Conservation (phyloP, 1,284 basidiomycete genomes). For the Cryptococcus sp. region DNA sequence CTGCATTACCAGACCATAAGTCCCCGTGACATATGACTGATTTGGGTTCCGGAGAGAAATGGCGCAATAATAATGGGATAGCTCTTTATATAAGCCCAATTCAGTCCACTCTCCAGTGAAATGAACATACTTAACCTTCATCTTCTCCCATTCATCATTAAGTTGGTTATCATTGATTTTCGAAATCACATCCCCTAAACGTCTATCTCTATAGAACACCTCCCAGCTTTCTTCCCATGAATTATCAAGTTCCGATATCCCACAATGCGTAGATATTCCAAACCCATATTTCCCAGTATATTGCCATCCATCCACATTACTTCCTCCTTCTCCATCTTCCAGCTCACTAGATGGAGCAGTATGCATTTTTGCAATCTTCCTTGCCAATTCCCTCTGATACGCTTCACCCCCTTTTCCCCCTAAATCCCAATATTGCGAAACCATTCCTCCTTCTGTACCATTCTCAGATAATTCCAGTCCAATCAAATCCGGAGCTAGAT, state of each 20-base stretch:
- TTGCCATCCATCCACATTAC: not conserved
- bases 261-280: constrained; percentile 71
- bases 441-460: constrained; percentile 52
- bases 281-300: constrained; percentile 63
- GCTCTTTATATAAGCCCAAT: constrained; percentile 53
- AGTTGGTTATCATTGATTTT: constrained; percentile 53
- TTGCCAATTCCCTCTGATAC: constrained; percentile 49
- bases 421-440: constrained; percentile 68
- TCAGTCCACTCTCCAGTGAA: not conserved
- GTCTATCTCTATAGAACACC: constrained; percentile 59
- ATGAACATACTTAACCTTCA: constrained; percentile 58
- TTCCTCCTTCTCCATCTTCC: constrained; percentile 4
- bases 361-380: constrained; percentile 57
- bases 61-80: constrained; percentile 66
- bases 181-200: constrained; percentile 57
- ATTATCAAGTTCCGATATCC: constrained; percentile 68
- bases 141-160: constrained; percentile 55
- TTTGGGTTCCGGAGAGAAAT: constrained; percentile 54
- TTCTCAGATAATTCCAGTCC: constrained; percentile 51
- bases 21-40: constrained; percentile 82
- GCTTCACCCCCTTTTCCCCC: constrained; percentile 53
- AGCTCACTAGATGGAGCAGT: constrained; percentile 50
- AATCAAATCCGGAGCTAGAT: constrained; percentile 62
- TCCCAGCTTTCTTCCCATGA: constrained; percentile 70
- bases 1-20: constrained; percentile 61